Evolutionary conservation across 345 rosid genomes (phyloP).

Genomic region (Linum tenue): DNA sequence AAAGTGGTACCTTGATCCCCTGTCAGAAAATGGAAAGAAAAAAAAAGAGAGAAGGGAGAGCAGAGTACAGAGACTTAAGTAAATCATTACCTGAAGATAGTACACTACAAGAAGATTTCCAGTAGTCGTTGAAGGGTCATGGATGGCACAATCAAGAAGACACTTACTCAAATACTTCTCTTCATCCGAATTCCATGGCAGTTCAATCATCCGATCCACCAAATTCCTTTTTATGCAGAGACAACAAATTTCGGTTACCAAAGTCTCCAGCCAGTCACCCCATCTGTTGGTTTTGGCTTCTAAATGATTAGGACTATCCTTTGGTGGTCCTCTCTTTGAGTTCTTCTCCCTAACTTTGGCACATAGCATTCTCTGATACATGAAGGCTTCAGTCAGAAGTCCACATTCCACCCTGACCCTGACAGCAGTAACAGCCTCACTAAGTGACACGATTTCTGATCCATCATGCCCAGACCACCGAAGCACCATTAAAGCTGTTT

Average conservation of each 20-base stretch:
- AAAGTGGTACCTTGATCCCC: too few relatives aligned
- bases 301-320: slow-evolving; percentile 25
- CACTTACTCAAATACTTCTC: slow-evolving; percentile 77
- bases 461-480: slow-evolving; percentile 88
- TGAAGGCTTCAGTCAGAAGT: slow-evolving; percentile 87
- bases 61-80: not conserved
- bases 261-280: slow-evolving; percentile 68
- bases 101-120: slow-evolving; percentile 82
- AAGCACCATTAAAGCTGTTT: slow-evolving; percentile 77
- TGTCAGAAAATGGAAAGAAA: not conserved
- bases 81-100: slow-evolving; percentile 68
- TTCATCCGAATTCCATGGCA: slow-evolving; percentile 89
- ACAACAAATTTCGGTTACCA: slow-evolving; percentile 83
- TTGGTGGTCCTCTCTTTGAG: slow-evolving; percentile 32
- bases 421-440: slow-evolving; percentile 80
- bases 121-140: slow-evolving; percentile 58
- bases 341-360: slow-evolving; percentile 53
- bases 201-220: slow-evolving; percentile 79
- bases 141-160: slow-evolving; percentile 59
- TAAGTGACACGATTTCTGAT: slow-evolving; percentile 49
- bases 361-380: slow-evolving; percentile 74
- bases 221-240: slow-evolving; percentile 78
- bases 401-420: slow-evolving; percentile 88
- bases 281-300: slow-evolving; percentile 41
- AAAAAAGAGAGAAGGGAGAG: not conserved